Evolutionary conservation across 2,329 filamentous ascomycete genomes (phyloP).

Genomic region (Neopestalotiopsis sp.): DNA sequence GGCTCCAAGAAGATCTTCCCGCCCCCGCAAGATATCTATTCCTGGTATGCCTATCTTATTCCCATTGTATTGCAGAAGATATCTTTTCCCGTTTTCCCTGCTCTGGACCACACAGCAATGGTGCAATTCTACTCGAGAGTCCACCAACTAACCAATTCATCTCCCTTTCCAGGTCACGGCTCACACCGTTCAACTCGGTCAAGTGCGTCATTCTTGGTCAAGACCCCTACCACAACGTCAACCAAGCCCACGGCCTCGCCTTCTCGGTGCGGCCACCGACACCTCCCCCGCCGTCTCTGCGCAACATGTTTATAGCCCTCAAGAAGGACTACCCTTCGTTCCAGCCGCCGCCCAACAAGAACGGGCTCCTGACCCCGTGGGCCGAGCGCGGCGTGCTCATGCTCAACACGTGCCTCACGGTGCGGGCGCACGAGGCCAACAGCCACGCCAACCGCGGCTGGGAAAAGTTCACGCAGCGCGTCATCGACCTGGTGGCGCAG

Average conservation of each 20-base stretch:
- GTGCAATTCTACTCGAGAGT: neutral
- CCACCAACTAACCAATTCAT: neutral
- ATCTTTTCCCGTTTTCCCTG: no score
- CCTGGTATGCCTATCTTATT: constrained; percentile 70
- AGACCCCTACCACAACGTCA: constrained; percentile 94
- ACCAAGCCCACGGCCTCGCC: constrained; percentile 94
- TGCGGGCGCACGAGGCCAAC: constrained; percentile 86
- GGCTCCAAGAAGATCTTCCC: constrained; percentile 83
- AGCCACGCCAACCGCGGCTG: constrained; percentile 86
- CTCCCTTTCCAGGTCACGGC: constrained; percentile 74
- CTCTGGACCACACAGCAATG: neutral
- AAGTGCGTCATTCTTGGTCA: constrained; percentile 95
- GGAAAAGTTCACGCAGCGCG: constrained; percentile 90
- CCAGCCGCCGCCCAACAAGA: constrained; percentile 73
- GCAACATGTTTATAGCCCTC: constrained; percentile 91
- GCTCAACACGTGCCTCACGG: constrained; percentile 93
- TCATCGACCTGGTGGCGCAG: constrained; percentile 85
- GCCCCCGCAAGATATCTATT: constrained; percentile 87
- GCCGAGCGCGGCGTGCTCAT: constrained; percentile 90
- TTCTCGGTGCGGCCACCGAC: constrained; percentile 94
- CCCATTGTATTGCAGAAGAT: no score
- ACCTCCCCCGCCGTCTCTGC: constrained; percentile 83
- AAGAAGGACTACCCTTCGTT: constrained; percentile 89
- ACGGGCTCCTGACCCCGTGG: constrained; percentile 89
- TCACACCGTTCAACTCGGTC: constrained; percentile 86